phyloP scores from a whole-genome alignment of 345 rosid species.

The Salix dunnii region DNA sequence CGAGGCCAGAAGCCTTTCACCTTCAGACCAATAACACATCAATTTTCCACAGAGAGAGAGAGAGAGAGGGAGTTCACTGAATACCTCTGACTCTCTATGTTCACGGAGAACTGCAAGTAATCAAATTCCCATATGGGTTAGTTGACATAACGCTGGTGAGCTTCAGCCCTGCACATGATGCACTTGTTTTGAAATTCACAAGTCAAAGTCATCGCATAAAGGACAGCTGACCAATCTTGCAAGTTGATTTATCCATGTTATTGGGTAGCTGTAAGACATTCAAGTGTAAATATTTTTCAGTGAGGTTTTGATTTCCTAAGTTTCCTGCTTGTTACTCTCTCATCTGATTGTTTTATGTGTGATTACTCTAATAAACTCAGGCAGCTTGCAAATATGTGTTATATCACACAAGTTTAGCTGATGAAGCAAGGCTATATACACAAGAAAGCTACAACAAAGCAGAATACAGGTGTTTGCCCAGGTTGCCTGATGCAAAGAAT shows the following conservation, averaged over 20 bases:
- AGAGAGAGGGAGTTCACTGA: neutral
- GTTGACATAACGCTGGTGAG: constrained; percentile 54
- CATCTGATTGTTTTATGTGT: neutral
- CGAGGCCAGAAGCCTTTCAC: constrained; percentile 68
- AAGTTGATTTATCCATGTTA: neutral
- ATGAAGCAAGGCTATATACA: neutral
- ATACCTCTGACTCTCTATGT: constrained; percentile 59
- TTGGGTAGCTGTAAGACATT: neutral
- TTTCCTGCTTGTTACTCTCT: neutral
- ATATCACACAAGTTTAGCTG: neutral
- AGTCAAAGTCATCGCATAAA: constrained; percentile 3
- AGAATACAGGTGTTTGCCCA: constrained; percentile 39
- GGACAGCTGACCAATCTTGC: neutral
- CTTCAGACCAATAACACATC: constrained; percentile 22
- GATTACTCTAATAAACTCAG: neutral
- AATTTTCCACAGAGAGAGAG: constrained; percentile 6
- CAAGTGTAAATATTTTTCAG: neutral
- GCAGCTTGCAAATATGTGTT: neutral
- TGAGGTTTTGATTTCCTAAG: neutral
- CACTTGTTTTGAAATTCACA: constrained; percentile 43
- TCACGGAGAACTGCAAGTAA: constrained; percentile 62
- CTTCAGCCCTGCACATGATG: constrained; percentile 80
- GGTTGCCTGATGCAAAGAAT: constrained; percentile 61
- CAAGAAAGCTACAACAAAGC: neutral
- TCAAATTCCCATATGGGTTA: constrained; percentile 57